Evolutionary conservation across 2,329 filamentous ascomycete genomes (phyloP).

Genomic region (Fusarium euwallaceae): DNA sequence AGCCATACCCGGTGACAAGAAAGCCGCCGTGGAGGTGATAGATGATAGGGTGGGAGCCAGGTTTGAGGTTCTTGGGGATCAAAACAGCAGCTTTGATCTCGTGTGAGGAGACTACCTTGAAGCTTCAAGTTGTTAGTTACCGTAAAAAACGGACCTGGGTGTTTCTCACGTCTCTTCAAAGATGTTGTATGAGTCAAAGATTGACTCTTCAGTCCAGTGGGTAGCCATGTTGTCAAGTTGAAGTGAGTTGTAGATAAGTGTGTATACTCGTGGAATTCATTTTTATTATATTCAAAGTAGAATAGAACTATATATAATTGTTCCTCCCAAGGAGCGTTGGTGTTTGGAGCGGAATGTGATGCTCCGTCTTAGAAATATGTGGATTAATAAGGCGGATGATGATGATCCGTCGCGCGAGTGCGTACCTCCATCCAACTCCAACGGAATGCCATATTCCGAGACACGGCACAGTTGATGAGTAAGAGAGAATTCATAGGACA

Average conservation of each 20-base stretch:
- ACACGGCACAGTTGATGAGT: neutral
- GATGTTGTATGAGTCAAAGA: conserved; percentile 36
- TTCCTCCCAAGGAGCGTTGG: neutral
- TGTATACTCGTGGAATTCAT: neutral
- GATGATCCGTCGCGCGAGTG: neutral
- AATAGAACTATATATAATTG: neutral
- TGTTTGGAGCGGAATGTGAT: neutral
- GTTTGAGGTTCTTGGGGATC: conserved; percentile 42
- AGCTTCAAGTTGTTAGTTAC: conserved; percentile 17
- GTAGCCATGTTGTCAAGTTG: conserved; percentile 18
- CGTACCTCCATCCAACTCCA: neutral
- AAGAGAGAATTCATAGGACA: no score
- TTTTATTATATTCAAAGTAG: neutral
- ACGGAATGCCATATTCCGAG: neutral
- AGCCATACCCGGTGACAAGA: conserved; percentile 35
- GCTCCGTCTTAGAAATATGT: conserved; percentile 2
- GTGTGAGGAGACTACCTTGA: conserved; percentile 35
- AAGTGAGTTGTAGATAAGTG: neutral
- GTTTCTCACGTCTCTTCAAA: conserved; percentile 34
- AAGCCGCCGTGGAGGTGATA: conserved; percentile 47
- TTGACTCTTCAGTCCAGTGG: conserved; percentile 34
- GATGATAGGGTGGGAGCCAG: conserved; percentile 39
- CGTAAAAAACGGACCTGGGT: rapidly evolving
- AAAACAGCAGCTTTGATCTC: conserved; percentile 42
- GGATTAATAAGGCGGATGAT: conserved; percentile 17